These are phyloP conservation scores for Penicillium turbatum DNA, from an alignment of 495 filamentous ascomycete species.

Conservation along the genomic window DNA sequence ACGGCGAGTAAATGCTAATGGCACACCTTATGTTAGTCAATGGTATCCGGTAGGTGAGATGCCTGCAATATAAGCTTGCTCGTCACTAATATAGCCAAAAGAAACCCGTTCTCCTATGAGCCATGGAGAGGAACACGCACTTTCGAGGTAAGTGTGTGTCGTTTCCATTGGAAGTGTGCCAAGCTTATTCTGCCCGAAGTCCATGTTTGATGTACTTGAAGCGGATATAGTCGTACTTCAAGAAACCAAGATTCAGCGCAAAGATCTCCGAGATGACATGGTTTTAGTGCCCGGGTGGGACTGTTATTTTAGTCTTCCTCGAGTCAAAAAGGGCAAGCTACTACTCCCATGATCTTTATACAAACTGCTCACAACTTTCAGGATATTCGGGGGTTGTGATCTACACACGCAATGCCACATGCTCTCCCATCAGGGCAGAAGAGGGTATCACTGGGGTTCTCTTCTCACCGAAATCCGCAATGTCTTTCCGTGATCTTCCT, in stretches of 20 bases:
- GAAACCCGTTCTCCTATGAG: constrained; percentile 91
- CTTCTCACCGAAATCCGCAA: constrained; percentile 68
- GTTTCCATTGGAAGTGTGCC: neutral
- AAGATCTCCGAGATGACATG: constrained; percentile 94
- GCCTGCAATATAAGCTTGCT: neutral
- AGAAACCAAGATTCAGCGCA: constrained; percentile 93
- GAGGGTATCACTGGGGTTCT: constrained; percentile 87
- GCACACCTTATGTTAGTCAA: constrained; percentile 59
- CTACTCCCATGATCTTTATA: neutral
- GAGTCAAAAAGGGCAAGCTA: constrained; percentile 73
- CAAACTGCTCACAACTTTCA: constrained; percentile 26
- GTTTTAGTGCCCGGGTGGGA: constrained; percentile 95
- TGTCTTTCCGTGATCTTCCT: constrained; percentile 72
- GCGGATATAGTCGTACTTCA: constrained; percentile 95
- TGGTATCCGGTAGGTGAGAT: constrained; percentile 69
- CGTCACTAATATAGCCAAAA: constrained; percentile 22
- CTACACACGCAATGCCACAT: constrained; percentile 86
- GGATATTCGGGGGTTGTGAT: constrained; percentile 97
- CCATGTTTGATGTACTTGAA: constrained; percentile 92
- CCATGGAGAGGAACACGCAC: constrained; percentile 87
- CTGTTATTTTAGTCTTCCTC: constrained; percentile 89
- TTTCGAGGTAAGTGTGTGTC: constrained; percentile 57
- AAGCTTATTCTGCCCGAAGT: constrained; percentile 34
- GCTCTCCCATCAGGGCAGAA: constrained; percentile 85
- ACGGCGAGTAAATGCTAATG: constrained; percentile 6